A percentile compares a stretch with the other conserved stretches of the same genome.
Conservation (phyloP, 106 monocot species). For the Iris macrosiphon region DNA sequence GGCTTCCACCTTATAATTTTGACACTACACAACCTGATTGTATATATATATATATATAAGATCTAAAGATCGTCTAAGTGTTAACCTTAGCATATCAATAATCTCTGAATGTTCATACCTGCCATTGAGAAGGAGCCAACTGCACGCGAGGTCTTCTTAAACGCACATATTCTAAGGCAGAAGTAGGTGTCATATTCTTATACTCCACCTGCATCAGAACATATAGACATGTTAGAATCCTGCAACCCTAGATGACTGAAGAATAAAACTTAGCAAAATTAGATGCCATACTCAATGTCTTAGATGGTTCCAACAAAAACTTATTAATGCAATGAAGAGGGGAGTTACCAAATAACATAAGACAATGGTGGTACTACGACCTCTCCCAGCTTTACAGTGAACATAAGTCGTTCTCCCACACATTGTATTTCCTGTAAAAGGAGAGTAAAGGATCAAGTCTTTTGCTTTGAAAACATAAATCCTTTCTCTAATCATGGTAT, state of each 20-base stretch:
- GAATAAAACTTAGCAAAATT: too few relatives aligned
- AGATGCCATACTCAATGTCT: too few relatives aligned
- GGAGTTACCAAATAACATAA: constrained; percentile 61
- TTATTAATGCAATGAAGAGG: too few relatives aligned
- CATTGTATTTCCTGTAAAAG: constrained; percentile 39
- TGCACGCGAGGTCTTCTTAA: constrained; percentile 38
- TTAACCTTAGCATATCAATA: too few relatives aligned
- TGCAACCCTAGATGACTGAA: too few relatives aligned
- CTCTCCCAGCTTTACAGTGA: constrained; percentile 70
- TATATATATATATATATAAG: too few relatives aligned
- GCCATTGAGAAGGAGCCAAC: constrained; percentile 48
- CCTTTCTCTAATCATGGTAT: too few relatives aligned
- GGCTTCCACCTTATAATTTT: too few relatives aligned
- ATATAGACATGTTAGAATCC: too few relatives aligned
- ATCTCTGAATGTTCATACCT: constrained; percentile 20
- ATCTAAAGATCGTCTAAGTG: too few relatives aligned
- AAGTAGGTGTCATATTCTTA: constrained; percentile 39
- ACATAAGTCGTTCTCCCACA: constrained; percentile 51
- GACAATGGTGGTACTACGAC: constrained; percentile 61
- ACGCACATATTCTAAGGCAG: constrained; percentile 36
- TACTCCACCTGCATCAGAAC: constrained; percentile 40
- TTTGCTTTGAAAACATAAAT: too few relatives aligned
- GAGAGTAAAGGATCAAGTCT: background rate
- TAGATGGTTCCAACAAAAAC: background rate
- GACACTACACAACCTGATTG: too few relatives aligned